Conservation (phyloP, 805 yeast species). For the Yamadazyma endophytica region DNA sequence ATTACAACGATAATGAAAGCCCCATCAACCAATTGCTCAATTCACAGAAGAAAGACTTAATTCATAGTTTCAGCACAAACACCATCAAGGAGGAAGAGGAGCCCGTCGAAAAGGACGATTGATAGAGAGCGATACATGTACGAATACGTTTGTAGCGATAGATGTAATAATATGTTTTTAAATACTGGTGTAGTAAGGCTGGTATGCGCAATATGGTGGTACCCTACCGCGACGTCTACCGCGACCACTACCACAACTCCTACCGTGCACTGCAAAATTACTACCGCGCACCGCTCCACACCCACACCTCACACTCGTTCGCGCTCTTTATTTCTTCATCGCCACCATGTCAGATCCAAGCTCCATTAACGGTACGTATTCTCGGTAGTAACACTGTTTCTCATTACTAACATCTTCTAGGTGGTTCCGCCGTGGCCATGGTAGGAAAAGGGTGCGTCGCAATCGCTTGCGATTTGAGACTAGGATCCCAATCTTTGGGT, state of each 20-base stretch:
- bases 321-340: constrained; percentile 3
- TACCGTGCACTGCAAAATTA: too few species aligned
- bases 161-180: too few species aligned
- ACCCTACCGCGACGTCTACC: too few species aligned
- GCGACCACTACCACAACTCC: too few species aligned
- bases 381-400: background rate
- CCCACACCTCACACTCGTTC: too few species aligned
- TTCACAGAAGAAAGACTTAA: constrained; percentile 16
- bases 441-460: constrained; percentile 98
- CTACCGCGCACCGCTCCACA: too few species aligned
- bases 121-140: background rate
- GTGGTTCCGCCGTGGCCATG: constrained; percentile 98
- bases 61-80: constrained; percentile 30
- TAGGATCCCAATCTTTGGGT: constrained; percentile 92
- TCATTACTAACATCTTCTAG: constrained; percentile 20
- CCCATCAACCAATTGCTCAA: constrained; percentile 33
- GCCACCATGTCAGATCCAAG: constrained; percentile 69
- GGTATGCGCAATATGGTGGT: background rate
- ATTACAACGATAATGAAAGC: constrained; percentile 31
- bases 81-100: constrained; percentile 40
- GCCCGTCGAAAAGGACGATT: constrained; percentile 18
- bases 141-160: constrained; percentile 1
- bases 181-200: background rate
- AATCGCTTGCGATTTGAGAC: constrained; percentile 89
- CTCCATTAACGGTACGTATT: constrained; percentile 55